Evolutionary conservation across 1,139 yeast genomes (phyloP).

Genomic region (Kurtzmaniella quercitrusa): DNA sequence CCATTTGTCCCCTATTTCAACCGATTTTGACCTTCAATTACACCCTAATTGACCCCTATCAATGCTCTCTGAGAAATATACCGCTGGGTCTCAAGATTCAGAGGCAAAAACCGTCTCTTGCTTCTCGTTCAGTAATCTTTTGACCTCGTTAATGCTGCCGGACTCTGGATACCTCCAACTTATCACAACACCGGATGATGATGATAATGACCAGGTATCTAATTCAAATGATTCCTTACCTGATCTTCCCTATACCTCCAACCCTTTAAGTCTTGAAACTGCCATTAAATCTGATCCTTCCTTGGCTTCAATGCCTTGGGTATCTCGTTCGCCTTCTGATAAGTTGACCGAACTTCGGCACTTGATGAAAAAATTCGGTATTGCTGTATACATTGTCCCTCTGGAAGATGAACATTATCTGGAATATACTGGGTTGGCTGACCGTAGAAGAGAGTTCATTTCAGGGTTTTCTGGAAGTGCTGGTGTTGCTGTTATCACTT

Average conservation of each 20-base stretch:
- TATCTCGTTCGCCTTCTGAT: conserved; percentile 12
- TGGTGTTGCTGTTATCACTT: conserved; percentile 49
- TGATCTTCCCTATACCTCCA: conserved; percentile 22
- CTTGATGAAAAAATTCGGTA: conserved; percentile 36
- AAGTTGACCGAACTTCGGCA: conserved; percentile 31
- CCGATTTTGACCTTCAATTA: no score
- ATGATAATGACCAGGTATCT: no score
- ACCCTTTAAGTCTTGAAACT: conserved; percentile 8
- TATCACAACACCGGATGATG: conserved; percentile 7
- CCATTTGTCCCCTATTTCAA: no score
- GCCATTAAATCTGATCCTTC: conserved; percentile 6
- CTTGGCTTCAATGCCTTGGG: conserved; percentile 3
- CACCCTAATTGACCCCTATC: no score
- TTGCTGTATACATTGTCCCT: conserved; percentile 52
- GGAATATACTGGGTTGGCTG: conserved; percentile 49
- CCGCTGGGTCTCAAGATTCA: conserved; percentile 9
- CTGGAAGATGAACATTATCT: conserved; percentile 61
- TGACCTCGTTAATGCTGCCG: conserved; percentile 10
- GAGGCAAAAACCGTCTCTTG: conserved; percentile 20
- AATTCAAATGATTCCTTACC: conserved; percentile 13
- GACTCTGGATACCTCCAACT: not conserved
- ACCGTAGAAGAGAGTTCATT: conserved; percentile 47
- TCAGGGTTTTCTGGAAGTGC: conserved; percentile 57
- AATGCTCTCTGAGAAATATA: not conserved
- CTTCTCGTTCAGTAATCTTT: conserved; percentile 20